Conservation (phyloP, 2,329 filamentous ascomycete species). For the Fusarium liriodendri region DNA sequence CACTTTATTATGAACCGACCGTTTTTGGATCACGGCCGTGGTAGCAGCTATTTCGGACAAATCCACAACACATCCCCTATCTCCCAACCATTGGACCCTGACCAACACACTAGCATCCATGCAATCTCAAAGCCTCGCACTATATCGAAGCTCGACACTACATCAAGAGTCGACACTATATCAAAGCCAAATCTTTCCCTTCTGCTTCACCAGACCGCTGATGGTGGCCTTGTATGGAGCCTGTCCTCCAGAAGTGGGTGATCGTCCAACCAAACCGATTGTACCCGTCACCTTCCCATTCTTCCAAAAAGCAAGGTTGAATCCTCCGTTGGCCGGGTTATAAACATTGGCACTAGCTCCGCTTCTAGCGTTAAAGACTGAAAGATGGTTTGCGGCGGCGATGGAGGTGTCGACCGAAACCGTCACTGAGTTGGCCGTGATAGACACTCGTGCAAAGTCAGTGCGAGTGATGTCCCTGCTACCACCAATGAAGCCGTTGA, state of each 20-base stretch:
- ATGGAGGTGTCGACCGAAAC: slow-evolving; percentile 6
- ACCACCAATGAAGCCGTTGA: slow-evolving; percentile 13
- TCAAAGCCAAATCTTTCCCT: slow-evolving; percentile 1
- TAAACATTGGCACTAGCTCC: slow-evolving; percentile 1
- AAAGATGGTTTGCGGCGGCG: neutral
- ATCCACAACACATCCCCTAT: neutral
- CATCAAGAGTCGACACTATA: neutral
- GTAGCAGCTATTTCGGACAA: neutral
- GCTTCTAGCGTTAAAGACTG: slow-evolving; percentile 7
- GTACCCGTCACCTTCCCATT: slow-evolving; percentile 14
- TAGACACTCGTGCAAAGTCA: slow-evolving; percentile 12
- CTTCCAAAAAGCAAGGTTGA: neutral
- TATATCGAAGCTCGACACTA: neutral
- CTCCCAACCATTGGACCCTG: neutral
- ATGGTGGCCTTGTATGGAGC: slow-evolving; percentile 9
- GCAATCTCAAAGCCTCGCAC: neutral
- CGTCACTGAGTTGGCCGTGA: neutral
- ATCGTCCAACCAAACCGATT: neutral
- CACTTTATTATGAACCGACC: neutral
- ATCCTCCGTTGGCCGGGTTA: slow-evolving; percentile 5
- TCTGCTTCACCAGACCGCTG: slow-evolving; percentile 6
- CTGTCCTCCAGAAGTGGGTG: neutral
- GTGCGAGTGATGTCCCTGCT: neutral
- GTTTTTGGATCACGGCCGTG: neutral
- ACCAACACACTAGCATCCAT: too few species aligned